phyloP scores from a whole-genome alignment of 1,139 yeast species.

The Geotrichum europaeum region DNA sequence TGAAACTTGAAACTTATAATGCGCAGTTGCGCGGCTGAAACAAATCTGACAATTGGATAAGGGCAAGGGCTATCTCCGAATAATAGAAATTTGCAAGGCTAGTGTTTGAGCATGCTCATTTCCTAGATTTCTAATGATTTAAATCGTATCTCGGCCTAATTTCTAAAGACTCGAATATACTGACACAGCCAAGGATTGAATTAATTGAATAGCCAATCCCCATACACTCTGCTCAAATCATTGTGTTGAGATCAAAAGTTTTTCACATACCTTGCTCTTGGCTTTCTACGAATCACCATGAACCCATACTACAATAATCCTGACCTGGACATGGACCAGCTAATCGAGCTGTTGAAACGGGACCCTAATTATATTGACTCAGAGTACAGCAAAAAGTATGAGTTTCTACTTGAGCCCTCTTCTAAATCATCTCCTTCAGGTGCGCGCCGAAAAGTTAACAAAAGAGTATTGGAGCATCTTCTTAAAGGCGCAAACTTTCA shows the following conservation, averaged over 20 bases:
- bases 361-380: slow-evolving; percentile 23
- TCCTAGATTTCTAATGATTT: no score
- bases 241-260: neutral
- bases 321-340: slow-evolving; percentile 13
- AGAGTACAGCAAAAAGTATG: slow-evolving; percentile 18
- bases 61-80: no score
- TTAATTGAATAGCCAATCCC: neutral
- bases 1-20: no score
- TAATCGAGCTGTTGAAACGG: slow-evolving; percentile 5
- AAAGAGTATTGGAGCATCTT: slow-evolving; percentile 15
- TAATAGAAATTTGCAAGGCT: no score
- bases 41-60: no score
- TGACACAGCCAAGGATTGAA: neutral
- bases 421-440: neutral
- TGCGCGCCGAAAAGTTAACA: slow-evolving; percentile 15
- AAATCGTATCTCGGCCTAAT: neutral
- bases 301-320: neutral
- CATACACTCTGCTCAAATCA: neutral
- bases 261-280: neutral
- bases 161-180: neutral
- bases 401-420: slow-evolving; percentile 2
- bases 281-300: neutral
- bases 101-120: no score
- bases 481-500: slow-evolving; percentile 16
- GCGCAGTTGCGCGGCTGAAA: no score